phyloP scores from a whole-genome alignment of 441 rosid genomes.

The Pelargonium cotyledonis region DNA sequence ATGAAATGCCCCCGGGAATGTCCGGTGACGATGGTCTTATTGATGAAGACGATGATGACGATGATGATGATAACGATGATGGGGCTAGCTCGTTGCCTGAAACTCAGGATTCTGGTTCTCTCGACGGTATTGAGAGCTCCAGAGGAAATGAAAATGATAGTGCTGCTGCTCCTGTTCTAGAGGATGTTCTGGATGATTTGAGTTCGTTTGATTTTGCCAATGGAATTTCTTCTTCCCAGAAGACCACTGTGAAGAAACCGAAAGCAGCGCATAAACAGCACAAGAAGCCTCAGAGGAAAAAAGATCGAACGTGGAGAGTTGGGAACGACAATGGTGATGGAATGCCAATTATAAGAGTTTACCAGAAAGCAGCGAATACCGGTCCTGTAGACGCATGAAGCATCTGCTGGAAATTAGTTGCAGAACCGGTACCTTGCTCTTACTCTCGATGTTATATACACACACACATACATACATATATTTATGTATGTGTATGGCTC shows the following conservation, averaged over 20 bases:
- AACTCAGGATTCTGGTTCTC: slow-evolving; percentile 11
- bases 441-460: too few species aligned
- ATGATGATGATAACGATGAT: slow-evolving; percentile 5
- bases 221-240: slow-evolving; percentile 41
- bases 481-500: too few species aligned
- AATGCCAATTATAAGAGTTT: slow-evolving; percentile 55
- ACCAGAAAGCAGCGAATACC: slow-evolving; percentile 54
- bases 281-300: slow-evolving; percentile 66
- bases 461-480: too few species aligned
- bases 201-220: slow-evolving; percentile 64
- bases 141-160: slow-evolving; percentile 21
- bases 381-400: slow-evolving; percentile 27
- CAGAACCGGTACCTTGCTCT: too few species aligned
- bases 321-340: slow-evolving; percentile 68
- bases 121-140: slow-evolving; percentile 12
- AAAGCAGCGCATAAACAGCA: slow-evolving; percentile 57
- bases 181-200: slow-evolving; percentile 61
- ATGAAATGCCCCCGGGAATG: slow-evolving; percentile 64
- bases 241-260: slow-evolving; percentile 38
- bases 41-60: slow-evolving; percentile 22
- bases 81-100: neutral
- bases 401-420: too few species aligned
- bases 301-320: slow-evolving; percentile 68
- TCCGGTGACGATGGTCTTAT: slow-evolving; percentile 24
- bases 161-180: slow-evolving; percentile 26